Conservation (phyloP, 2,329 filamentous ascomycete genomes). For the Aspergillus candidus region DNA sequence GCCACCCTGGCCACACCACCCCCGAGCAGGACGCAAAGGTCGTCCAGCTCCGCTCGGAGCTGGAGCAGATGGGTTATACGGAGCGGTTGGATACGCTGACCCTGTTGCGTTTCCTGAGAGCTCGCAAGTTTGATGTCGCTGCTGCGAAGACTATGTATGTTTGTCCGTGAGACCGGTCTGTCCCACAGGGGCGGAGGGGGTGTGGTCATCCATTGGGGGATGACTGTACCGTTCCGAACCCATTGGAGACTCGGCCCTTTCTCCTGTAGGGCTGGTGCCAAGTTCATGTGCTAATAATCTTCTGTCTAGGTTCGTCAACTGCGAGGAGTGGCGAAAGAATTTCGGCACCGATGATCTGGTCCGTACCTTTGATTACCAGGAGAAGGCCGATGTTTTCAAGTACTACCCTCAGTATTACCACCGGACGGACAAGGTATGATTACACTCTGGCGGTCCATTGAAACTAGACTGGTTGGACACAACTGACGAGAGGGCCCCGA, state of each 20-base stretch:
- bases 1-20: constrained; percentile 84
- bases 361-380: constrained; percentile 75
- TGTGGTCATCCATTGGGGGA: not conserved
- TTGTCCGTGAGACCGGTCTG: constrained; percentile 4
- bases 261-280: not conserved
- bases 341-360: constrained; percentile 78
- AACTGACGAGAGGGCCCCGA: not conserved
- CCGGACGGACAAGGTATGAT: constrained; percentile 57
- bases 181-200: not conserved
- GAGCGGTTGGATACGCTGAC: constrained; percentile 88
- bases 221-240: not conserved
- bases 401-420: constrained; percentile 99
- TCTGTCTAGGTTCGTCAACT: constrained; percentile 70
- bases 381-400: constrained; percentile 76
- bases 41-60: constrained; percentile 71
- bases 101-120: constrained; percentile 84
- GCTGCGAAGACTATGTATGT: constrained; percentile 80
- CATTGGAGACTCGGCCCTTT: not conserved
- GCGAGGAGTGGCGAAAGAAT: constrained; percentile 84
- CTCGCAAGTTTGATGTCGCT: constrained; percentile 88
- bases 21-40: constrained; percentile 84
- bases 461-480: not conserved
- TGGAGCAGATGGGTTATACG: constrained; percentile 77
- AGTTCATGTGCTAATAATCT: constrained; percentile 1
- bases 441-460: not conserved